Evolutionary conservation across 441 rosid genomes (phyloP), one percentile per base, ranked within the genome.

Genomic region (California macrophylla): DNA sequence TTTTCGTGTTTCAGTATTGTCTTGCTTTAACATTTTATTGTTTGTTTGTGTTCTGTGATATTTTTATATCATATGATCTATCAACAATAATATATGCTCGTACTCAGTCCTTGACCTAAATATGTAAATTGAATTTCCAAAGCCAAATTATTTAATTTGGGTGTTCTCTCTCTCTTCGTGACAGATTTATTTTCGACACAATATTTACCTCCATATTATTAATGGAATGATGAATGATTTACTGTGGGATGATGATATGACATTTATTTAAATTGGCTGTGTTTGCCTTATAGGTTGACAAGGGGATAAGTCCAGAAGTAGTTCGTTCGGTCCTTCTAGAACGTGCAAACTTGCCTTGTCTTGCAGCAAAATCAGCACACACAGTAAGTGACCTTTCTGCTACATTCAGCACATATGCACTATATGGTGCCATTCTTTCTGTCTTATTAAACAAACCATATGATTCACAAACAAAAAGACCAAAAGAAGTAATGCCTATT

Each of bases 281-380:
- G 42, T 67, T 47, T 25, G 79, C 69, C 67, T 66, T 73, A 29
- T 81, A 93, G 98, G 89, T 94, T 76, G 98, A 93, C 61, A 87
- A 79, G 76, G 96, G 89, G 74, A 78, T 86, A 74, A 83, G 85
- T 83, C 85, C 93, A 68, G 96, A 93, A 84, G 83, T 91, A 63
- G 96, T 93, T 69, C 93, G 97, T 68, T 86, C 98, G 72, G 85
- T 89, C 77, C 91, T 93, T 40, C 78, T 86, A 63, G 95, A 93
- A 80, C 96, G 96, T 66, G 93, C 85, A 50, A 84, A 81, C 56
- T 66, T 82, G 70, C 97, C 98, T 74, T 87, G 86, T 85, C 87
- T 94, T 9, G 98, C 98, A 12, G 91, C 96, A 52, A 86, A 80
- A 70, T 89, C 97, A 18, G 96, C 91, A 65, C 72, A 74, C 65